A percentile compares a stretch with the other conserved stretches of the same genome.
These are phyloP conservation scores for Hemerocallis citrina DNA, from an alignment of 106 monocot species.

Conservation along the genomic window DNA sequence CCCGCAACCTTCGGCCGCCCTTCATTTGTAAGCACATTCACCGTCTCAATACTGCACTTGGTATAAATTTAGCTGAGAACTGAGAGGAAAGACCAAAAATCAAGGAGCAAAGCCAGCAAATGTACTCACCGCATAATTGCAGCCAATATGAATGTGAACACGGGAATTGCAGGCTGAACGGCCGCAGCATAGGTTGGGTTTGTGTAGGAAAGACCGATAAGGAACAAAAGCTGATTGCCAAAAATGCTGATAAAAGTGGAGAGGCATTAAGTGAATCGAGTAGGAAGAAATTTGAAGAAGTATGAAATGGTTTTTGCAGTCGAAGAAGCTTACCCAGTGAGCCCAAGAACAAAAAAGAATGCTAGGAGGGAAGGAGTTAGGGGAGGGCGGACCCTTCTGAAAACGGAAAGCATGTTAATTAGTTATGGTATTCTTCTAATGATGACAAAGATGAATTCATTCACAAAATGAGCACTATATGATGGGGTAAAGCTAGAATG, in stretches of 20 bases:
- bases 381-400: conserved; percentile 43
- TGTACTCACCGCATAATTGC: conserved; percentile 44
- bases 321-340: conserved; percentile 70
- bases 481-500: too few species aligned
- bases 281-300: not conserved
- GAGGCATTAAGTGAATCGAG: not conserved
- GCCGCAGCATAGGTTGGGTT: conserved; percentile 81
- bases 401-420: not conserved
- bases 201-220: conserved; percentile 78
- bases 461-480: too few species aligned
- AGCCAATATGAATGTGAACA: conserved; percentile 83
- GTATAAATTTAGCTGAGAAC: not conserved
- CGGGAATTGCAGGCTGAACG: conserved; percentile 77
- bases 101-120: too few species aligned
- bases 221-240: conserved; percentile 87
- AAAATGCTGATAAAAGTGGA: conserved; percentile 44
- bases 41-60: conserved; percentile 44
- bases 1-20: conserved; percentile 57
- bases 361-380: conserved; percentile 40
- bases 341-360: conserved; percentile 68
- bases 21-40: conserved; percentile 53
- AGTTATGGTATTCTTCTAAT: not conserved
- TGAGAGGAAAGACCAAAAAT: not conserved
- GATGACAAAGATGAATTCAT: not conserved
- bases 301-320: not conserved